Conservation (phyloP, 192 early-diverging fungal species). For the Coemansia sp. region DNA sequence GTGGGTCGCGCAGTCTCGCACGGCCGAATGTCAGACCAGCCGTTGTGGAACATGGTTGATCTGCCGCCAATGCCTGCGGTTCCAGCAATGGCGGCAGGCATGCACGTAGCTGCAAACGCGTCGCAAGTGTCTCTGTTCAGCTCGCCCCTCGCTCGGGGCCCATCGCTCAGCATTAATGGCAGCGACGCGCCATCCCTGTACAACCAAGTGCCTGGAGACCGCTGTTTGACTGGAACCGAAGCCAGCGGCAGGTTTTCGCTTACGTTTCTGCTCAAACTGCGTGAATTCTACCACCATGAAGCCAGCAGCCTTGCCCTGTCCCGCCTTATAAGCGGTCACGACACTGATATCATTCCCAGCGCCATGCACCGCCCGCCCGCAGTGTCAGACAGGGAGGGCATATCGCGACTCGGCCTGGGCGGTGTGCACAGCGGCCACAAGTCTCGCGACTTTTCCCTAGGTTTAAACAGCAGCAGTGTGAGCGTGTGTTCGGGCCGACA, state of each 20-base stretch:
- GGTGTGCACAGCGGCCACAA: constrained; percentile 6
- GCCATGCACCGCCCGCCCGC: constrained; percentile 12
- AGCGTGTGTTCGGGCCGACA: background rate
- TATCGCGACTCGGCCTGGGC: background rate
- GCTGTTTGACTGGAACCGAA: background rate
- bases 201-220: constrained; percentile 4
- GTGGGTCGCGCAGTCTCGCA: constrained; percentile 17
- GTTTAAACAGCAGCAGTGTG: background rate
- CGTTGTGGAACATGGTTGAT: constrained; percentile 22
- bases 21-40: constrained; percentile 17
- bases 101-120: background rate
- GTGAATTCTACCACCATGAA: constrained; percentile 36
- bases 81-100: constrained; percentile 2
- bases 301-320: constrained; percentile 17
- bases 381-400: background rate
- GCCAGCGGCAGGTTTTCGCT: constrained; percentile 28
- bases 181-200: background rate
- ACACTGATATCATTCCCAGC: constrained; percentile 29
- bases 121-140: constrained; percentile 21
- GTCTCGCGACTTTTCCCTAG: constrained; percentile 12
- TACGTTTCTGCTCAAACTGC: constrained; percentile 26
- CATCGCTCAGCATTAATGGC: constrained; percentile 4
- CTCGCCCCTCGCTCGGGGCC: constrained; percentile 15
- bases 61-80: constrained; percentile 29
- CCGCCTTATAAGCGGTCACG: constrained; percentile 7